Base-by-base conservation (phyloP, 129 eudicot species). In the Centaurea solstitialis region DNA sequence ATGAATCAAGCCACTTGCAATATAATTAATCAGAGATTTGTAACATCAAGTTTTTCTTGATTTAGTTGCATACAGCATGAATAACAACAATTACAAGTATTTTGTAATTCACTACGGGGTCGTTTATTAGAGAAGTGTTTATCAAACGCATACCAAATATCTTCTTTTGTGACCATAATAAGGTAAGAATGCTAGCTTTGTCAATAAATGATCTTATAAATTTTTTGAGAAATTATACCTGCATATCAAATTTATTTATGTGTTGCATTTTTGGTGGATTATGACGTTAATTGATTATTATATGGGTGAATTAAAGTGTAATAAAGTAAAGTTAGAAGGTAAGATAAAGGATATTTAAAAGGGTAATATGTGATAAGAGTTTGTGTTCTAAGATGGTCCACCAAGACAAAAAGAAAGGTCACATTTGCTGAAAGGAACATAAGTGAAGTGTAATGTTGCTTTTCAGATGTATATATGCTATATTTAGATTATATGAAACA, bases 371-470 rank as follows among this genome's bases (percentile, higher is more conserved):
- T 81, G 80, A 74, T 81, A 28, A 80, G 21, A 23, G 61, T 61
- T 37, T 80, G 66, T 73, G 79, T 64, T 80, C 23, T 80, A 35
- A 80, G 67, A 80, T 80, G 84, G 78, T 65, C 84, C 78, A 80
- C 84, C 74, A 80, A 73, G 72, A 9, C 45, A 33, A 70, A 72
- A 6, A 18, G 24, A 72, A 80, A 65, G 47, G 79, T 35, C 13
- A 64, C 41, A 80, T 64, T 28, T 64, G 37, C 3, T 73, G 73
- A 39, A 38, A 28, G 73, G 57, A 73, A 33, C 61, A 35, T 24
- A 28, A 40, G 39, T 22, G n/a, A 53, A 37, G 9, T 64, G 59
- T 38, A 21, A 39, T 15, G n/a, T 62, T 37, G 39, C 59, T 76
- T 64, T 38, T 64, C 37, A 18, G 17, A 33, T 33, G 37, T 33